Evolutionary conservation across 1,139 yeast genomes (phyloP).

Genomic region (Arxiozyma heterogenica): DNA sequence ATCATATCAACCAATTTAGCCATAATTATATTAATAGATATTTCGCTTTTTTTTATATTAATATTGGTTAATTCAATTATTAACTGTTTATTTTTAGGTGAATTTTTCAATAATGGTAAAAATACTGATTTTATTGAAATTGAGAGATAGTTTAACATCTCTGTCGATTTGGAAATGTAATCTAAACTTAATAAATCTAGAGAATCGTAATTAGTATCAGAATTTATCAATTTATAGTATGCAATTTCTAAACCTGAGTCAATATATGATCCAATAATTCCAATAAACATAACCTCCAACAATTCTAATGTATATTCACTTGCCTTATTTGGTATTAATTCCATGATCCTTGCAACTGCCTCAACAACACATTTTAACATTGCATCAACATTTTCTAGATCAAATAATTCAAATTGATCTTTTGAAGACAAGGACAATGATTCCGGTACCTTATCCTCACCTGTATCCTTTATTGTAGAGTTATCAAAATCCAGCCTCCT

Average conservation of each 20-base stretch:
- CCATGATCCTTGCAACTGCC: constrained; percentile 69
- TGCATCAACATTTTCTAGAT: constrained; percentile 46
- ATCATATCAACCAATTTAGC: constrained; percentile 47
- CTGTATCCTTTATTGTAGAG: neutral
- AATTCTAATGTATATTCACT: constrained; percentile 59
- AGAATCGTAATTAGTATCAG: constrained; percentile 34
- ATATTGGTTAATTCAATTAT: constrained; percentile 59
- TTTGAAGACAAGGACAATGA: neutral
- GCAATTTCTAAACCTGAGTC: constrained; percentile 70
- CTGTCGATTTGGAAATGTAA: constrained; percentile 49
- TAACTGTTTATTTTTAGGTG: constrained; percentile 52
- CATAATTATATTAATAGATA: constrained; percentile 57
- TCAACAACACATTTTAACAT: constrained; percentile 70
- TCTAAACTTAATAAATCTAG: constrained; percentile 38
- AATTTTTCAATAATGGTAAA: constrained; percentile 59
- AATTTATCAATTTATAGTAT: constrained; percentile 36
- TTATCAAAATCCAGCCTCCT: constrained; percentile 32
- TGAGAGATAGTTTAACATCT: constrained; percentile 58
- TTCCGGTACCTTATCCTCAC: neutral
- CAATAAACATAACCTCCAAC: constrained; percentile 57
- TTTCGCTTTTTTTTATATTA: constrained; percentile 59
- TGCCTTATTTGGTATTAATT: constrained; percentile 55
- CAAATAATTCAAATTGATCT: constrained; percentile 32
- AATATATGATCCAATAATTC: constrained; percentile 65
- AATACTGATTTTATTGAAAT: constrained; percentile 63